phyloP scores from a whole-genome alignment of 1,139 yeast species.

The Geotrichum bryndzae region DNA sequence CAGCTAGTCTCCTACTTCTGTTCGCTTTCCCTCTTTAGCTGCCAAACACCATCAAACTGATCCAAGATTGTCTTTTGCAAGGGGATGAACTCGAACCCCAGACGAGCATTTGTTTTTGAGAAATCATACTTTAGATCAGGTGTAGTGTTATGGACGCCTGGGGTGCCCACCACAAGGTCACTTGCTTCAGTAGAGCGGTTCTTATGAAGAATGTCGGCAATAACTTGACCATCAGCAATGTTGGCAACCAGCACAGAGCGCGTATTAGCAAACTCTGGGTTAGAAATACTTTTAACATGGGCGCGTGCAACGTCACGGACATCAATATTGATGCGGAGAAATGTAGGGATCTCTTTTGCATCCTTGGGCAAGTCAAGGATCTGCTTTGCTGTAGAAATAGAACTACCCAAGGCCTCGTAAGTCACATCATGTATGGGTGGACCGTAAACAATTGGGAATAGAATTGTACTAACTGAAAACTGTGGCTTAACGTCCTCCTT shows the following conservation, averaged over 20 bases:
- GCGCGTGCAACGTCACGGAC: slow-evolving; percentile 13
- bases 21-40: no score
- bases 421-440: slow-evolving; percentile 30
- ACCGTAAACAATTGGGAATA: slow-evolving; percentile 46
- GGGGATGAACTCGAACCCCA: no score
- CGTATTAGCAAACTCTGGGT: slow-evolving; percentile 19
- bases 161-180: slow-evolving; percentile 2
- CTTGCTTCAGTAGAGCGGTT: background rate
- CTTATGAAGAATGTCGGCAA: no score
- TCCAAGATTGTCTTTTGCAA: background rate
- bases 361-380: background rate
- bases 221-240: no score
- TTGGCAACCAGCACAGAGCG: no score
- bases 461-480: slow-evolving; percentile 39
- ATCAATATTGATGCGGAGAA: slow-evolving; percentile 3
- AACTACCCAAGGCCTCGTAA: slow-evolving; percentile 5
- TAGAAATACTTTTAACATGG: slow-evolving; percentile 19
- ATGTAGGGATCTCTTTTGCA: background rate
- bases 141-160: background rate
- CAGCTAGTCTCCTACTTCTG: no score
- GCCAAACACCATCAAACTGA: no score
- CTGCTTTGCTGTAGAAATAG: slow-evolving; percentile 13
- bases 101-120: background rate
- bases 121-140: background rate
- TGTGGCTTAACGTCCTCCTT: slow-evolving; percentile 33